Conservation (phyloP, 2,329 filamentous ascomycete genomes). For the Tolypocladium sp. region DNA sequence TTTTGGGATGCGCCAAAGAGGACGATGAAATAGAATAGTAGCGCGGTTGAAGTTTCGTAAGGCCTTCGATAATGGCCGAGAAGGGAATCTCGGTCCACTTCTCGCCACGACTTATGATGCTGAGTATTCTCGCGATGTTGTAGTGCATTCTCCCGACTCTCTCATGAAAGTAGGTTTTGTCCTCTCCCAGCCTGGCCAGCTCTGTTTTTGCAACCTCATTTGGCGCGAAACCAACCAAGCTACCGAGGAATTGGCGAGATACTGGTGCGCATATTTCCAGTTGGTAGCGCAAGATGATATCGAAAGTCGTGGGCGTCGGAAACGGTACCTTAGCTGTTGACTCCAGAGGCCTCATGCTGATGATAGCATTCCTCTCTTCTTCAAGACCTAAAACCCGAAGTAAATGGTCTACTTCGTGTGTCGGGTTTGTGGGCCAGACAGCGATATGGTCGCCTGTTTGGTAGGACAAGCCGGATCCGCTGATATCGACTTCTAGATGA, state of each 20-base stretch:
- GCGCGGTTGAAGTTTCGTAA: conserved; percentile 91
- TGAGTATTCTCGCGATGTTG: conserved; percentile 81
- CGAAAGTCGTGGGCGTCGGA: conserved; percentile 92
- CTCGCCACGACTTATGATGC: conserved; percentile 60
- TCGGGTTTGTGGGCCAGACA: conserved; percentile 92
- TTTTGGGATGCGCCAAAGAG: conserved; percentile 85
- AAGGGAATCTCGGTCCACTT: conserved; percentile 83
- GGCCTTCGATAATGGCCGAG: conserved; percentile 84
- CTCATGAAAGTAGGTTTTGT: conserved; percentile 92
- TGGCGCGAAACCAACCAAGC: conserved; percentile 81
- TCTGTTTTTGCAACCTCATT: conserved; percentile 77
- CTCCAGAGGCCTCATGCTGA: conserved; percentile 84
- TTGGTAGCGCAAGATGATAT: conserved; percentile 87
- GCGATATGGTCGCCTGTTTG: conserved; percentile 97
- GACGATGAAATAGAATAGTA: conserved; percentile 99
- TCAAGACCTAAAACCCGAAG: conserved; percentile 66
- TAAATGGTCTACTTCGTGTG: conserved; percentile 85
- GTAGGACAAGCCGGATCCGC: conserved; percentile 81
- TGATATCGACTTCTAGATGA: conserved; percentile 90
- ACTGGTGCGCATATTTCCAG: conserved; percentile 93
- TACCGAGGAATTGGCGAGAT: conserved; percentile 88
- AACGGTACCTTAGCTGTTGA: conserved; percentile 96
- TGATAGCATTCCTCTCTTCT: conserved; percentile 70
- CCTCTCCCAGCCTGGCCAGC: conserved; percentile 77
- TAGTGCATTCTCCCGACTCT: conserved; percentile 73